Evolutionary conservation across 192 early-diverging fungal genomes (phyloP), one percentile per base, ranked within the genome.

Genomic region (Coemansia asiatica): DNA sequence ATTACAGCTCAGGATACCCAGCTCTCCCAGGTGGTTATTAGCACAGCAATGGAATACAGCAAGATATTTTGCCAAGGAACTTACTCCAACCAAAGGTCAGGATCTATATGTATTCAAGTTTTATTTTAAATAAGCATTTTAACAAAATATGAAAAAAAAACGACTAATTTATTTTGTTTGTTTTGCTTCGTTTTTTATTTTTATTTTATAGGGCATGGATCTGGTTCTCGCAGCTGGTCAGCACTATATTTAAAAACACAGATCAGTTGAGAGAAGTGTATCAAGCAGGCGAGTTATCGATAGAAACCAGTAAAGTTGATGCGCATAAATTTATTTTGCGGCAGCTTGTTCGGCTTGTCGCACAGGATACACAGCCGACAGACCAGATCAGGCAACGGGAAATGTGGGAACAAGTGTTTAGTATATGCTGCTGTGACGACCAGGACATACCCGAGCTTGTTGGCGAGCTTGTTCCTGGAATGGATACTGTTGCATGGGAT

Each of bases 21-120:
- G 36, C 35, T 72, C 3, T 59, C 63, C 25, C 55, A 61, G 50
- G 74, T 74, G 6, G 56, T 76, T 26, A 56, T 81, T 19, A 47
- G 59, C 22, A 51, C 79, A 9, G 70, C 74, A 18, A 61, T 73
- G 49, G 79, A 75, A 56, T 81, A 81, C 54, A 81, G 79, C 67
- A 81, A 81, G 49, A 63, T 63, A 1, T 38, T 61, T 25, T 63
- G 47, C 35, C 58, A 66, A 16, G 72, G 72, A 38, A 61, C 40
- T 21, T 80, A 80, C 31, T 69, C 77, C 12, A 74, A 74, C 55
- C 68, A 80, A 51, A 61, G 50, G 74, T 67, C 69, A 51, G 74
- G n/a, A n/a, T n/a, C n/a, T n/a, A n/a, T n/a, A n/a, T n/a, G n/a
- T n/a, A n/a, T n/a, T n/a, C n/a, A n/a, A n/a, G n/a, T n/a, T n/a